Conservation (phyloP, 495 filamentous ascomycete species). For the Choiromyces venosus region DNA sequence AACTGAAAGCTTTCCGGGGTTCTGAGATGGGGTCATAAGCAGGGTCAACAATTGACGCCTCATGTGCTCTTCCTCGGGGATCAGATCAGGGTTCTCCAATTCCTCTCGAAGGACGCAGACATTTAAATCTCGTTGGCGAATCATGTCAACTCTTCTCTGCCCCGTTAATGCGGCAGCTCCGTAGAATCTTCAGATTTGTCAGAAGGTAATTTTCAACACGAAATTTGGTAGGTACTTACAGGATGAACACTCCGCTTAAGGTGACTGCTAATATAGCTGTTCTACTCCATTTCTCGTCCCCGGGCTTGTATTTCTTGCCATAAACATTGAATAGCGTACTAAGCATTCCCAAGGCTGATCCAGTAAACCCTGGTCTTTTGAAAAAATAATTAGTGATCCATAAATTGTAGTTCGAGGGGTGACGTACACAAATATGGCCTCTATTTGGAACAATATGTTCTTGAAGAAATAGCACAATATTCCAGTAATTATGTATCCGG, state of each 20-base stretch:
- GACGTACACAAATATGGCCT: constrained; percentile 26
- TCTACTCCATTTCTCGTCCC: constrained; percentile 16
- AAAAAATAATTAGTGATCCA: constrained; percentile 1
- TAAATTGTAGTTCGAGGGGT: neutral
- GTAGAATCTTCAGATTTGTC: constrained; percentile 16
- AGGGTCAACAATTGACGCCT: constrained; percentile 24
- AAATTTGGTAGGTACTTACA: constrained; percentile 12
- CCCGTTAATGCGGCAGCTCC: constrained; percentile 24
- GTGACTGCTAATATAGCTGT: constrained; percentile 26
- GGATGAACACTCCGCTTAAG: constrained; percentile 22
- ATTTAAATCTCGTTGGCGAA: constrained; percentile 25
- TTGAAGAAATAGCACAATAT: constrained; percentile 31
- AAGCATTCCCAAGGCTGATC: constrained; percentile 24
- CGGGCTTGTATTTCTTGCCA: constrained; percentile 21
- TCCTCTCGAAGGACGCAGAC: constrained; percentile 16
- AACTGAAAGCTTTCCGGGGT: neutral
- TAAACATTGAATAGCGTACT: constrained; percentile 32
- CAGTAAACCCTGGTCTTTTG: constrained; percentile 27
- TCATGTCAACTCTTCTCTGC: constrained; percentile 21
- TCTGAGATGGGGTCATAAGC: constrained; percentile 12
- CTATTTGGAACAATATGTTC: constrained; percentile 31
- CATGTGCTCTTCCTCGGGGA: constrained; percentile 26
- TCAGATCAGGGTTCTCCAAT: constrained; percentile 16
- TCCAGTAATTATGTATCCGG: constrained; percentile 28
- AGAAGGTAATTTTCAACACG: constrained; percentile 2